Percentiles rank a stretch among this genome's conserved stretches.
These are phyloP conservation scores for Trametes sp. DNA, from an alignment of 1,284 basidiomycete species.

Conservation along the genomic window DNA sequence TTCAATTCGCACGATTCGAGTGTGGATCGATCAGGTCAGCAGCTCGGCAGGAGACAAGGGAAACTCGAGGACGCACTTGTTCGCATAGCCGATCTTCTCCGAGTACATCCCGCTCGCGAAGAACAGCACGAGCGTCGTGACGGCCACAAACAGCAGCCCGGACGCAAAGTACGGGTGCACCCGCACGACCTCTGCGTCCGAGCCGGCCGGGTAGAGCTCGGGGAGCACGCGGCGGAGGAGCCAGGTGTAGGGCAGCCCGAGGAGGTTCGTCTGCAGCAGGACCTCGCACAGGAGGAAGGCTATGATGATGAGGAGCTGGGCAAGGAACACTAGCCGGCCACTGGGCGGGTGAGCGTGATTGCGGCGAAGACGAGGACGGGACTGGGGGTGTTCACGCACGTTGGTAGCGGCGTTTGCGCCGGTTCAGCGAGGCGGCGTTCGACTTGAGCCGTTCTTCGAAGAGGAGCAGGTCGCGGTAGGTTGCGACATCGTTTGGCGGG, in stretches of 20 bases:
- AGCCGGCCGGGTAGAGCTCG: constrained; percentile 50
- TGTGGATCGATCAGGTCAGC: constrained; percentile 7
- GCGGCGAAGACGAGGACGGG: constrained; percentile 12
- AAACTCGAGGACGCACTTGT: constrained; percentile 60
- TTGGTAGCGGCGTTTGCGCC: constrained; percentile 88
- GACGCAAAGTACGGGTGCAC: constrained; percentile 77
- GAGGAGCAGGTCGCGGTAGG: constrained; percentile 88
- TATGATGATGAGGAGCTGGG: constrained; percentile 74
- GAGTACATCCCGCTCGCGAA: constrained; percentile 97
- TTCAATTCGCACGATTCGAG: constrained; percentile 2
- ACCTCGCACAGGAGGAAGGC: constrained; percentile 78
- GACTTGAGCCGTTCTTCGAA: constrained; percentile 98
- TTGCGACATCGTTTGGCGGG: constrained; percentile 75
- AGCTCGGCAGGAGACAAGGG: neutral
- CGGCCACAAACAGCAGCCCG: constrained; percentile 82
- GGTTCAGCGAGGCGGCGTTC: constrained; percentile 84
- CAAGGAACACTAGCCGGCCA: constrained; percentile 77
- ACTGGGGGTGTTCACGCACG: constrained; percentile 57
- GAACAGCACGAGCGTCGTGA: constrained; percentile 93
- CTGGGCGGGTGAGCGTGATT: neutral
- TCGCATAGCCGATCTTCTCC: constrained; percentile 96
- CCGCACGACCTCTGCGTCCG: constrained; percentile 48
- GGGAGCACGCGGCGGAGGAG: constrained; percentile 58
- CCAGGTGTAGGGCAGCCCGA: constrained; percentile 68
- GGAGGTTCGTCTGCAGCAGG: constrained; percentile 70